Percentiles rank a stretch among this genome's conserved stretches.
phyloP scores from a whole-genome alignment of 495 filamentous ascomycete genomes.

The Penicillium atrosanguineum region DNA sequence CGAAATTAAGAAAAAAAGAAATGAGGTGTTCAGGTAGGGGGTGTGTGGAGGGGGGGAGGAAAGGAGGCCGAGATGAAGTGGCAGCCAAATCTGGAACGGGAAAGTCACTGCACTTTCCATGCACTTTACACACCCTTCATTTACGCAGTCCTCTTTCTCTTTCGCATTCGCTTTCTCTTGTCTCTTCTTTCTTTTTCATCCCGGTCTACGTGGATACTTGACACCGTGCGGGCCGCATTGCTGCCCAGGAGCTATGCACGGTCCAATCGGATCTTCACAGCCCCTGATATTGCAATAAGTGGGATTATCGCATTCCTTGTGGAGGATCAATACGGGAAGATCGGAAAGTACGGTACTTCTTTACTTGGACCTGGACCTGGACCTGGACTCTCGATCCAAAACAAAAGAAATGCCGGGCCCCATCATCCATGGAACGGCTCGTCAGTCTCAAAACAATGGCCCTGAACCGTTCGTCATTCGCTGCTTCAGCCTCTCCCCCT shows the following conservation, averaged over 20 bases:
- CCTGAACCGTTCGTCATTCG: not conserved
- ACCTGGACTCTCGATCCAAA: not conserved
- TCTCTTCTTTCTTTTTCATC: not conserved
- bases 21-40: not conserved
- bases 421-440: constrained; percentile 11
- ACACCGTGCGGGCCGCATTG: constrained; percentile 15
- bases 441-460: constrained; percentile 14
- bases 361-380: no score
- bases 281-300: constrained; percentile 5
- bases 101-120: not conserved
- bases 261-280: constrained; percentile 13
- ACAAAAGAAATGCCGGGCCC: not conserved
- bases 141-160: no score
- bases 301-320: not conserved
- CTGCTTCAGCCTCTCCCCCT: constrained; percentile 1
- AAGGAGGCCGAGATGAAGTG: constrained; percentile 18
- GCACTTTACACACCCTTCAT: not conserved
- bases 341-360: constrained; percentile 1
- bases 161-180: not conserved
- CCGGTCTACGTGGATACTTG: constrained; percentile 8
- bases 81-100: constrained; percentile 4
- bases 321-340: not conserved
- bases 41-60: constrained; percentile 3
- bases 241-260: constrained; percentile 11
- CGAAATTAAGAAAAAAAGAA: not conserved